Evolutionary conservation across 2,329 filamentous ascomycete genomes (phyloP), one percentile per base, ranked within the genome.

Genomic region (Sarocladium oryzae): DNA sequence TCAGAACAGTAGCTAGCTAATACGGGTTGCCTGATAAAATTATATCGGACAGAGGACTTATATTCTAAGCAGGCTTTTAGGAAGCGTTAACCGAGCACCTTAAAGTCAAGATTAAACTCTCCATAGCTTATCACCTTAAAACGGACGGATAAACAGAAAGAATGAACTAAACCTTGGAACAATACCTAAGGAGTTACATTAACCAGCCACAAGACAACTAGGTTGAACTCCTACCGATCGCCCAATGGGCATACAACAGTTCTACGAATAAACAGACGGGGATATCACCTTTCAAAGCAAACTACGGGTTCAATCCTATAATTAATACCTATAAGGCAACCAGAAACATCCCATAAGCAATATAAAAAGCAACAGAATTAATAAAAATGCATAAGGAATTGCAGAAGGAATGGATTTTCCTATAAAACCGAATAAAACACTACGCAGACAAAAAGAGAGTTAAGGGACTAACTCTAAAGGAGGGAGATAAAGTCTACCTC

Each of bases 171-270:
- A 43, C 38, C 6, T 23, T 43, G 18, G 38, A 43, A 26, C 38
- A 43, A 23, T 43, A 43, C 20, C 23, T 43, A 43, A 43, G 38
- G 18, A 23, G 38, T 18, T 43, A 43, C 38, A 23, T 43, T 11
- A 26, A 26, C 18, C 11, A 43, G 6, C 18, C n/a, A 21, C n/a
- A 23, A n/a, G n/a, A 23, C 10, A 43, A 23, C 11, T 43, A 43
- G 38, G 20, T 26, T 7, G 23, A 26, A 43, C 38, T 43, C 20
- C 38, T 43, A 7, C 38, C 18, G 18, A 23, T 26, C 6, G 38
- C 38, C 18, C n/a, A 43, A 26, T 43, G 18, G 20, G 38, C 38
- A 13, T 23, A 23, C 11, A 43, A 43, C 23, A 23, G 20, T 11
- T 23, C 38, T 7, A 43, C 20, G 4, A 43, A 43, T n/a, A 23